Evolutionary conservation across 176 grass and related monocot species (phyloP), one percentile per base, ranked within the genome.

Genomic region (Carex myosuroides): DNA sequence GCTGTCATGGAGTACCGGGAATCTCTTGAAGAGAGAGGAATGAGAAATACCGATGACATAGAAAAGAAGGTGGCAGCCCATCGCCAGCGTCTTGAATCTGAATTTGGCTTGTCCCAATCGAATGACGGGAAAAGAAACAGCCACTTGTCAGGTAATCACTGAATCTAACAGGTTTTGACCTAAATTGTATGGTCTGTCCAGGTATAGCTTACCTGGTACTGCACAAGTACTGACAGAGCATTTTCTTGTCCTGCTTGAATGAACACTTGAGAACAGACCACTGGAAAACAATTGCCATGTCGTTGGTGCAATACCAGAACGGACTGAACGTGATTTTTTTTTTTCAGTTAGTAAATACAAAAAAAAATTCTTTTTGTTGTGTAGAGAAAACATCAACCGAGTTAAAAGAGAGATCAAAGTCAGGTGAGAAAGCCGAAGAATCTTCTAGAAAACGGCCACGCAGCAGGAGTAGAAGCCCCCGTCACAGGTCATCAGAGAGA

Each of bases 1-100:
- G 90, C 85, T 78, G 97, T 99, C 48, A 86, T 96, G 90, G 90
- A 99, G 75, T 96, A 99, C 69, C 89, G 85, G 84, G 97, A 95
- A 85, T 94, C 88, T 61, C 97, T 96, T 65, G 97, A 96, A 83
- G 97, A 99, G 75, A 92, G 89, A 65, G 93, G 91, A 56, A 72
- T 94, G 87, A 80, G 91, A 50, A 94, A 87, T 66, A 67, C n/a
- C 2, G 97, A 96, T 56, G 97, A 94, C 74, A 95, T 99, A 58
- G 97, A 99, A 70, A 94, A 85, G 85, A 99, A 96, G 89, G 87
- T 96, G 84, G 85, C 85, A 13, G 81, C 78, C 80, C 88, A 99
- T 64, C 89, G 93, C 46, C 93, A 64, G 72, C 87, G 73, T 68
- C 93, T 99, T 85, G 85, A 94, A 84, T 93, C 85, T 66, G 97